Conservation (phyloP, 257 asterid genomes). For the Solanum peruvianum region DNA sequence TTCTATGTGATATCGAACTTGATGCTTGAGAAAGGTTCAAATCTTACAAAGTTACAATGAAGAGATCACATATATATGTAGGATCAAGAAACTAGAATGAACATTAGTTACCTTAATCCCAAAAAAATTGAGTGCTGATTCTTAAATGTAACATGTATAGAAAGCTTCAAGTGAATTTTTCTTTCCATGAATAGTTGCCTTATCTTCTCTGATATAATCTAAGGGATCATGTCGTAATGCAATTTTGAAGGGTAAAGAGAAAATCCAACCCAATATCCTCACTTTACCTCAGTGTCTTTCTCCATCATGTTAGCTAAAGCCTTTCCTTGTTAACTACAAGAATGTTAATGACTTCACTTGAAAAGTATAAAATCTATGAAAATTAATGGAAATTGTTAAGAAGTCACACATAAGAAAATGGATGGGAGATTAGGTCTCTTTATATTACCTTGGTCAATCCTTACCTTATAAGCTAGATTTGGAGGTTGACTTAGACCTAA, state of each 20-base stretch:
- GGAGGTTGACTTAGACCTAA: too few relatives aligned
- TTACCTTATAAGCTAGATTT: too few relatives aligned
- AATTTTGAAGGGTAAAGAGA: slow-evolving; percentile 17
- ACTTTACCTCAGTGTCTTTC: slow-evolving; percentile 9
- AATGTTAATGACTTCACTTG: neutral
- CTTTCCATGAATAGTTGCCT: slow-evolving; percentile 18
- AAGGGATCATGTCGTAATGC: slow-evolving; percentile 12
- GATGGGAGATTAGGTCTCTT: too few relatives aligned
- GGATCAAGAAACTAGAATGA: neutral
- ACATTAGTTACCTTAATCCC: slow-evolving; percentile 17
- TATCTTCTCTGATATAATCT: slow-evolving; percentile 22
- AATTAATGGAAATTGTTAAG: neutral
- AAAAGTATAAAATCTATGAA: neutral
- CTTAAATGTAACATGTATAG: slow-evolving; percentile 12
- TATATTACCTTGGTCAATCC: too few relatives aligned
- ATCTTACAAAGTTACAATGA: neutral
- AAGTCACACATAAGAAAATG: too few relatives aligned
- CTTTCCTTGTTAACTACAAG: neutral
- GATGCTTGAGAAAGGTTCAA: slow-evolving; percentile 3
- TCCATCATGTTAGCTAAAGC: slow-evolving; percentile 20
- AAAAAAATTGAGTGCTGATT: slow-evolving; percentile 10
- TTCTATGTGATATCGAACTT: slow-evolving; percentile 6
- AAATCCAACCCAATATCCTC: slow-evolving; percentile 23
- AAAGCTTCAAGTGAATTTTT: slow-evolving; percentile 17
- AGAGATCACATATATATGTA: neutral